Percentiles rank a stretch among this genome's conserved stretches.
Conservation (phyloP, 2,329 filamentous ascomycete genomes). For the Aspergillus pseudotamarii region DNA sequence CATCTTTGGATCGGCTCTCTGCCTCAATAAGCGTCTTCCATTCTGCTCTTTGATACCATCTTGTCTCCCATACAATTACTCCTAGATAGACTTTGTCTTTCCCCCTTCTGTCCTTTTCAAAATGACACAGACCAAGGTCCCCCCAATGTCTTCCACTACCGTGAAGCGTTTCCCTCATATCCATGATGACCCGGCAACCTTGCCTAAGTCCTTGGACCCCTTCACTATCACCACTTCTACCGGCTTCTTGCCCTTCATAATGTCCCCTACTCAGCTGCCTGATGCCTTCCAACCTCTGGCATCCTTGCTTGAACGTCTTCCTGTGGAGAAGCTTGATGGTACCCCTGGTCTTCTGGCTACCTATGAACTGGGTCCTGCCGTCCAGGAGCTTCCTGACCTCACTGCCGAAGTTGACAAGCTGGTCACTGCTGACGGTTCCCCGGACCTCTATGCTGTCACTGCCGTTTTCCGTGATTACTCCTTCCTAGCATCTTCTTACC, state of each 20-base stretch:
- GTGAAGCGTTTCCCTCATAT: conserved; percentile 48
- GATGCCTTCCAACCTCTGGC: conserved; percentile 72
- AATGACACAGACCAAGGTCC: conserved; percentile 40
- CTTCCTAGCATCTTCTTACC: conserved; percentile 84
- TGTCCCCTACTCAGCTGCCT: conserved; percentile 60
- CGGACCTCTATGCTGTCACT: conserved; percentile 78
- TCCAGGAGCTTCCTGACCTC: conserved; percentile 76
- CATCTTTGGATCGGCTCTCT: conserved; percentile 1
- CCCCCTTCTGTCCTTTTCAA: conserved; percentile 17
- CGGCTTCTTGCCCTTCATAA: conserved; percentile 48
- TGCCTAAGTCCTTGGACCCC: conserved; percentile 47
- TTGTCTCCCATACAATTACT: conserved; percentile 4
- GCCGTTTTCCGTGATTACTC: conserved; percentile 90
- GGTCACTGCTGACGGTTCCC: conserved; percentile 49
- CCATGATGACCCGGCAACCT: conserved; percentile 44
- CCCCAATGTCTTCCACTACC: conserved; percentile 37
- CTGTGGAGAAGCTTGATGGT: conserved; percentile 74
- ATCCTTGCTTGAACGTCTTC: conserved; percentile 74
- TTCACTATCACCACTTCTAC: conserved; percentile 52
- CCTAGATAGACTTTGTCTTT: conserved; percentile 7
- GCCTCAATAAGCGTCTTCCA: background rate
- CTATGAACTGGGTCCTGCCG: conserved; percentile 73
- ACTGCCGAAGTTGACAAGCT: conserved; percentile 73
- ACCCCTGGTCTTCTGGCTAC: conserved; percentile 75
- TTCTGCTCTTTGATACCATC: conserved; percentile 1